Evolutionary conservation across 768 basidiomycete genomes (phyloP).

Genomic region (Kwoniella bestiolae): DNA sequence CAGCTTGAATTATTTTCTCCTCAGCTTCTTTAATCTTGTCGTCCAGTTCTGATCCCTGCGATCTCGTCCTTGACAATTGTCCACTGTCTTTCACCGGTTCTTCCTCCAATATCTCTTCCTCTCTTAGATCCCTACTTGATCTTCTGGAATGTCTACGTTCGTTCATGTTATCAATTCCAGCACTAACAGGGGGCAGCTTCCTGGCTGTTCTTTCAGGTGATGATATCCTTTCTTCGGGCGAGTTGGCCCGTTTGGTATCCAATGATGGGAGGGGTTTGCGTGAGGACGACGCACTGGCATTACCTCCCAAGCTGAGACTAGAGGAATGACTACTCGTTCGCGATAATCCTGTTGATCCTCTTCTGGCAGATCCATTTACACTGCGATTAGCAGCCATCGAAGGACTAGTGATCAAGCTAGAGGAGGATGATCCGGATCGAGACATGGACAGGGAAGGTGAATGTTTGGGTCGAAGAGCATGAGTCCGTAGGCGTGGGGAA

Average conservation of each 20-base stretch:
- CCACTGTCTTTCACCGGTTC: background rate
- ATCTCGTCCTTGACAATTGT: conserved; percentile 7
- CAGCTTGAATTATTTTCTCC: conserved; percentile 19
- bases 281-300: background rate
- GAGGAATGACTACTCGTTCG: conserved; percentile 22
- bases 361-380: conserved; percentile 4
- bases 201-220: conserved; percentile 20
- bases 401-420: conserved; percentile 18
- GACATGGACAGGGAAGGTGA: conserved; percentile 30
- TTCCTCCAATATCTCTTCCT: conserved; percentile 10
- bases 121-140: conserved; percentile 10
- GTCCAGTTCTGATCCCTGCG: conserved; percentile 25
- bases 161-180: conserved; percentile 1
- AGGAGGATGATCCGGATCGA: conserved; percentile 27
- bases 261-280: conserved; percentile 3
- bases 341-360: conserved; percentile 6
- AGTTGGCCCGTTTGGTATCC: conserved; percentile 8
- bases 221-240: conserved; percentile 5
- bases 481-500: conserved; percentile 8
- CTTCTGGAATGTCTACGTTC: conserved; percentile 6
- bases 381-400: conserved; percentile 4
- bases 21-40: conserved; percentile 28
- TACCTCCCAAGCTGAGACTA: background rate
- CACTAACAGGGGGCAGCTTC: conserved; percentile 7
- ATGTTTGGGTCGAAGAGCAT: conserved; percentile 17